These are phyloP conservation scores for Fusarium secorum DNA, from an alignment of 2,329 filamentous ascomycete species.

Conservation along the genomic window DNA sequence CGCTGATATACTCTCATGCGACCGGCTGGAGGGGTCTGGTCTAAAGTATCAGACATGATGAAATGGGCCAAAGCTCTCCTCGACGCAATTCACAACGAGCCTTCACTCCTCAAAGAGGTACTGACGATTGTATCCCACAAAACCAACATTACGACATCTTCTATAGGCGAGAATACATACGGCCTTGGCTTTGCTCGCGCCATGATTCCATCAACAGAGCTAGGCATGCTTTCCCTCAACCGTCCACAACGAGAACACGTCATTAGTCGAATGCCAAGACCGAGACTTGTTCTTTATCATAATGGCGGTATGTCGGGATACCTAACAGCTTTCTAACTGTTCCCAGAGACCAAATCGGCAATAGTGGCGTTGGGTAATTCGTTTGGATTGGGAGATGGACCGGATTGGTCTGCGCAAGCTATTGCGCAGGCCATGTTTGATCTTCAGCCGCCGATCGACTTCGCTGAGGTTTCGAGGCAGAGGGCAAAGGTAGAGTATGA, in stretches of 20 bases:
- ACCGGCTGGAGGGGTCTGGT: not conserved
- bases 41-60: not conserved
- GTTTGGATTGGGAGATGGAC: not conserved
- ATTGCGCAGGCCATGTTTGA: not conserved
- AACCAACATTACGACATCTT: not conserved
- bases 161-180: not conserved
- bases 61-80: not conserved
- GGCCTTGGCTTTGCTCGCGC: not conserved
- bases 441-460: not conserved
- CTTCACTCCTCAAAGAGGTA: not conserved
- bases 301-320: not conserved
- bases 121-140: not conserved
- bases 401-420: not conserved
- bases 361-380: not conserved
- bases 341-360: not conserved
- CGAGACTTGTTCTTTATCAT: not conserved
- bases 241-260: not conserved
- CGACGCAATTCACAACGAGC: not conserved
- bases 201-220: not conserved
- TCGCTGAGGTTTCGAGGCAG: not conserved
- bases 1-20: not conserved
- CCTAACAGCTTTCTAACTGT: not conserved
- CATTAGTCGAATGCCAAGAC: accelerated
- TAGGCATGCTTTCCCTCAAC: not conserved
- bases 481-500: not conserved